Conservation (phyloP, 2,329 filamentous ascomycete species). For the Drechslerella coelobrocha region DNA sequence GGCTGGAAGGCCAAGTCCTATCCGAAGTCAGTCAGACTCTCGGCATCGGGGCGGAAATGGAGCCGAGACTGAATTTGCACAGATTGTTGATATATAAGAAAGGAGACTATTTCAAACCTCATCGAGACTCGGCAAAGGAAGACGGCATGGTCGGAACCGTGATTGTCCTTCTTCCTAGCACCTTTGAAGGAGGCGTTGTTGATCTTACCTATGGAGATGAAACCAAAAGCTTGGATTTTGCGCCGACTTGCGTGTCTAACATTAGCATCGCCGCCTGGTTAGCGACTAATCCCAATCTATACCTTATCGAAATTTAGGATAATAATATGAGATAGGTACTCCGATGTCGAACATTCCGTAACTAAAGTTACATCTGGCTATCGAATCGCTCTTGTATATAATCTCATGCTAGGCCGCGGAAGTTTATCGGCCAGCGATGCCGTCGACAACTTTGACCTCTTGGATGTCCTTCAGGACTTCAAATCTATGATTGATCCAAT, state of each 20-base stretch:
- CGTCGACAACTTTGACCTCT: constrained; percentile 13
- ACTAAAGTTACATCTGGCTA: constrained; percentile 24
- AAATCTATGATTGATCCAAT: constrained; percentile 3
- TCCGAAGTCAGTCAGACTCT: constrained; percentile 14
- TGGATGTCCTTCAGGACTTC: constrained; percentile 13
- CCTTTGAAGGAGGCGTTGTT: constrained; percentile 35
- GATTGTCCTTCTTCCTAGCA: constrained; percentile 32
- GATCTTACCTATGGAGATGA: constrained; percentile 29
- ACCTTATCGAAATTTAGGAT: not conserved
- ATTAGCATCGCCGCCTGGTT: constrained; percentile 32
- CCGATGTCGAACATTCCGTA: constrained; percentile 41
- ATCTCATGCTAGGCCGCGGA: constrained; percentile 15
- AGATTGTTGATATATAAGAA: constrained; percentile 35
- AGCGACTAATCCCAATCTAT: not conserved
- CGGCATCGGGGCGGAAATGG: constrained; percentile 28
- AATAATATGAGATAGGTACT: constrained; percentile 26
- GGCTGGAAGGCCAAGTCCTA: constrained; percentile 23
- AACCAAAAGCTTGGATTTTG: constrained; percentile 30
- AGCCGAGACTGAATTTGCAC: constrained; percentile 30
- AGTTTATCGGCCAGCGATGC: constrained; percentile 19
- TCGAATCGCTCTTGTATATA: constrained; percentile 34
- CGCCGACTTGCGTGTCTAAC: constrained; percentile 24
- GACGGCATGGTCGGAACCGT: constrained; percentile 46
- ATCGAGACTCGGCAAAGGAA: constrained; percentile 36
- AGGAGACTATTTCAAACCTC: constrained; percentile 36